phyloP scores from a whole-genome alignment of 257 asterid species.

The Parsonsia alboflavescens region DNA sequence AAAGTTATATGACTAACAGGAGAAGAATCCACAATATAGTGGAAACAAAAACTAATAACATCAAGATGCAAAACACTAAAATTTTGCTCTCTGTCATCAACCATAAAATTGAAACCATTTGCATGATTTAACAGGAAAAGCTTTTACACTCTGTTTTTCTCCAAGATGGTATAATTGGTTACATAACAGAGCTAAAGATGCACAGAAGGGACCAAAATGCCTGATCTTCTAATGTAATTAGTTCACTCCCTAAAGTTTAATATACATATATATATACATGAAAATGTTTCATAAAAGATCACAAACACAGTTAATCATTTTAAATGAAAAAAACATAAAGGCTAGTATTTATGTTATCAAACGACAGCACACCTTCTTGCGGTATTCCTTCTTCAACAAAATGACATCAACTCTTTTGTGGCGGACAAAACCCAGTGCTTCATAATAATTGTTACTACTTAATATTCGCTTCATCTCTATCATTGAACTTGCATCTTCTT shows the following conservation, averaged over 20 bases:
- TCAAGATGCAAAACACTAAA: neutral
- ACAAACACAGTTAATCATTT: neutral
- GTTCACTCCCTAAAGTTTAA: neutral
- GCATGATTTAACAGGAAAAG: neutral
- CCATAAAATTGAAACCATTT: neutral
- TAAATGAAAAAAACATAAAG: neutral
- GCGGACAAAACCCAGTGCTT: conserved; percentile 77
- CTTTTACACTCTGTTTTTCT: neutral
- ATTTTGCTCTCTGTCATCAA: neutral
- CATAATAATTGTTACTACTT: conserved; percentile 73
- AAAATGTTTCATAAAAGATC: neutral
- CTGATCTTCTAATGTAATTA: neutral
- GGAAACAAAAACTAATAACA: neutral
- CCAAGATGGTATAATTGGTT: neutral
- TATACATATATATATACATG: neutral
- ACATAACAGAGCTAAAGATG: neutral
- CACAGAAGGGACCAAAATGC: neutral
- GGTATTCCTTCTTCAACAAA: conserved; percentile 86
- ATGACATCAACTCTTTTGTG: conserved; percentile 59
- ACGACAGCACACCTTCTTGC: conserved; percentile 63
- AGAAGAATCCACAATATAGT: neutral
- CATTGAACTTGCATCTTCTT: conserved; percentile 58
- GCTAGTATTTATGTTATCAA: neutral
- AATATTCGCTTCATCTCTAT: conserved; percentile 86
- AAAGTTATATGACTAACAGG: neutral